Evolutionary conservation across 352 stramenopile genomes (phyloP).

Genomic region (Globisporangium splendens): DNA sequence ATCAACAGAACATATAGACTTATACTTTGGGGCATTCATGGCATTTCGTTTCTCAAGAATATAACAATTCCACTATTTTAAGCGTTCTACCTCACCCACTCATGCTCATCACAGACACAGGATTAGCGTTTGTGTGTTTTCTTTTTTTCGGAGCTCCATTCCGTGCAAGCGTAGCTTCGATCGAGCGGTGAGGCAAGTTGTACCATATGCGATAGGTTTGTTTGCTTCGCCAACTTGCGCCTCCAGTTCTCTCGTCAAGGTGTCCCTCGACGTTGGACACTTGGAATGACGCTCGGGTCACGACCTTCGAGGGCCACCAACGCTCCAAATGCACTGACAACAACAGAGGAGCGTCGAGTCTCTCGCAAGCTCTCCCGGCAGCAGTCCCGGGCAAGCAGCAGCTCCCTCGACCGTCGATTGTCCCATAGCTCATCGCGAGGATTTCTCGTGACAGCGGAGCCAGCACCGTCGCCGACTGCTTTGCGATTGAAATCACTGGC

Average conservation of each 20-base stretch:
- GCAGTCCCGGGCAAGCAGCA: conserved; percentile 9
- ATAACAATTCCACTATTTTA: background rate
- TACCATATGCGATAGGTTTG: background rate
- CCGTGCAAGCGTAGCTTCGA: no score
- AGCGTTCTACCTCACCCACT: background rate
- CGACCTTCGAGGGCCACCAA: conserved; percentile 17
- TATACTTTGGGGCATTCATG: background rate
- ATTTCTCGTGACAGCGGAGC: conserved; percentile 11
- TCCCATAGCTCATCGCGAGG: conserved; percentile 15
- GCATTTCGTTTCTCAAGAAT: no score
- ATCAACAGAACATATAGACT: conserved; percentile 13
- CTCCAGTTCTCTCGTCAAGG: background rate
- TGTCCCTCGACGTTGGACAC: background rate
- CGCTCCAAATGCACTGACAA: background rate
- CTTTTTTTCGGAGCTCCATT: no score
- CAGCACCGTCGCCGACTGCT: conserved; percentile 36
- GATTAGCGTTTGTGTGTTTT: no score
- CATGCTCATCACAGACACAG: no score
- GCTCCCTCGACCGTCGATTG: conserved; percentile 6
- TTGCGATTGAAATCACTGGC: conserved; percentile 41
- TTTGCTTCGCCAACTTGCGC: background rate
- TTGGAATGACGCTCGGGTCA: background rate
- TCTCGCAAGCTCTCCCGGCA: conserved; percentile 9
- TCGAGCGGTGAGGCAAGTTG: no score
- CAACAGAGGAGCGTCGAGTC: background rate